A percentile compares a stretch with the other conserved stretches of the same genome.
Conservation (phyloP, 441 rosid genomes). For the Adansonia gregorii region DNA sequence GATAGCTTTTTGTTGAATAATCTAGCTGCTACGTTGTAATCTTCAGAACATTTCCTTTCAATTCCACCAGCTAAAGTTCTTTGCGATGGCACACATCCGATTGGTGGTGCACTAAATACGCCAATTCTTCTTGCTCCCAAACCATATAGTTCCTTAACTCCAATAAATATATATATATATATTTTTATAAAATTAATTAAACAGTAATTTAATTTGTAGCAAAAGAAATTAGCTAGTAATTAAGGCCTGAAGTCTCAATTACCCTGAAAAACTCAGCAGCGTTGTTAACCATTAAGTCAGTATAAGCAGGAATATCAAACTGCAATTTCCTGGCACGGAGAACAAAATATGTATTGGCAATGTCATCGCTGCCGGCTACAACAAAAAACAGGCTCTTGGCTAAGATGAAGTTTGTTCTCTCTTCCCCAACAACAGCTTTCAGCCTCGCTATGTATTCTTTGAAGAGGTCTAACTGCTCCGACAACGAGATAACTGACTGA, state of each 20-base stretch:
- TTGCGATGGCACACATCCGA: conserved; percentile 68
- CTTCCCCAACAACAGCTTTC: conserved; percentile 49
- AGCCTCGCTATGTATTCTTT: conserved; percentile 58
- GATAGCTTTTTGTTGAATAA: conserved; percentile 54
- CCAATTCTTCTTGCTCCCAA: conserved; percentile 61
- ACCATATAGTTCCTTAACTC: conserved; percentile 46
- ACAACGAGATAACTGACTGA: conserved; percentile 69
- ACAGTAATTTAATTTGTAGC: neutral
- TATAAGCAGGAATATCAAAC: conserved; percentile 48
- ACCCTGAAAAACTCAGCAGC: conserved; percentile 54
- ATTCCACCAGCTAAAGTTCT: conserved; percentile 61
- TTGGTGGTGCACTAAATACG: conserved; percentile 56
- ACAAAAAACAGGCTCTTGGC: conserved; percentile 47
- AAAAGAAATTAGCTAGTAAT: neutral
- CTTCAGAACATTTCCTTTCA: conserved; percentile 42
- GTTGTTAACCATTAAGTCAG: conserved; percentile 42
- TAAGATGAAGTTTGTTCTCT: conserved; percentile 45
- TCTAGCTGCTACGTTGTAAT: conserved; percentile 47
- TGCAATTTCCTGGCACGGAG: conserved; percentile 32
- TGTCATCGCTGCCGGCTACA: conserved; percentile 60
- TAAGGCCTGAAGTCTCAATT: neutral
- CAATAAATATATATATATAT: too few relatives aligned
- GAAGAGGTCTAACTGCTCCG: conserved; percentile 55
- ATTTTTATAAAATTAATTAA: neutral
- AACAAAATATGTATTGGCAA: conserved; percentile 54